Evolutionary conservation across 1,139 yeast species (phyloP), one percentile per base, ranked within the genome.

Genomic region (Yamadazyma siamensis): DNA sequence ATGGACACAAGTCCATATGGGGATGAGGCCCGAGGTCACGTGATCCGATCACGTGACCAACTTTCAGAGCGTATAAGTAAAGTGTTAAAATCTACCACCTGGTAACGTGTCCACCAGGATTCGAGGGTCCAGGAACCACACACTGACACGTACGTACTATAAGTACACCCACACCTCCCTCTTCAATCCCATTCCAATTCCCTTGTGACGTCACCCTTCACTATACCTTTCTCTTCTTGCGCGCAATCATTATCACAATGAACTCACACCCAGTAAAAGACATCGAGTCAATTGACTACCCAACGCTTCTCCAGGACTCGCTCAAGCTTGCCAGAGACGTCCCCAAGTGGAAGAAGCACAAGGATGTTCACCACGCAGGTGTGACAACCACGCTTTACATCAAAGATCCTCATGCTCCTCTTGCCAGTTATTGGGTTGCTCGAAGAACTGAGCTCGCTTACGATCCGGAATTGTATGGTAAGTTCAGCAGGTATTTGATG

Each of bases 291-390:
- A 35, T 49, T 25, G 39, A 35, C 21, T 25, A 25, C 21, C 17
- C 20, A 3, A 15, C 18, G 13, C 13, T 37, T 5, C 22, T 17
- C 4, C 10, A 21, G 14, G 24, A 37, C 11, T 26, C 34, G 3
- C 12, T 25, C 4, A 21, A 27, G 4, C n/a, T 29, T 4, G 29
- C 25, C 2, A 19, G 17, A 3, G 10, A 21, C 3, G 28, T 40
- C 11, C 25, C 15, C 2, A 23, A 29, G 9, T 50, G 55, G 55
- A 25, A 35, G 4, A 35, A 37, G 17, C 37, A 35, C 14, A 47
- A 43, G 27, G 13, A 24, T 4, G 36, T 32, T 35, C 10, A 21
- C 6, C 35, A 35, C 13, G 23, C 12, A 5, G 27, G 16, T 2
- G 22, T 37, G 6, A 28, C 20, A 10, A 38, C 39, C 6, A 23